Evolutionary conservation across 1,139 yeast genomes (phyloP), one percentile per base, ranked within the genome.

Genomic region (Saccharomyces hybrid): DNA sequence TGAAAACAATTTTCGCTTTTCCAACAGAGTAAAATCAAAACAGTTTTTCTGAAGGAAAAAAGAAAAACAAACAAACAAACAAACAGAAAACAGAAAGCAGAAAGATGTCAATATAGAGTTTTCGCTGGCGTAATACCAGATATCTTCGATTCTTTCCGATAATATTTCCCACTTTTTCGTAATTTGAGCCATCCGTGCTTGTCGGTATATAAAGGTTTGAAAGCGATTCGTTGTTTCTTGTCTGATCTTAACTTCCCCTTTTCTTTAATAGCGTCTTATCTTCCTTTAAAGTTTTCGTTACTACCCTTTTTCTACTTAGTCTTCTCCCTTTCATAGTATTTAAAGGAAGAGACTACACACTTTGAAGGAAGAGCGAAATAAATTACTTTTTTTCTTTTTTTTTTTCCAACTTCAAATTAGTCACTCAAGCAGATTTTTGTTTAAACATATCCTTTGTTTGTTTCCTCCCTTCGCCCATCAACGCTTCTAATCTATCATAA

Each of bases 271-370:
- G 25, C 26, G n/a, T 38, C 44, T 38, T 38, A 38, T 38, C 44
- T 16, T 38, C 44, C 6, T 11, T 38, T 38, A 38, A 5, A 38
- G 44, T 38, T 38, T 38, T 23, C 16, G n/a, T 9, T 38, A 38
- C 25, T 38, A 19, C 44, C 44, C 48, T 46, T 26, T 46, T 46
- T n/a, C 23, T 25, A 46, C 13, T 44, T 23, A 26, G 6, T 25
- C 47, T 44, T 26, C 14, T 27, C 13, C 27, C 29, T 23, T 41
- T 38, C 7, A 38, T 11, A 38, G 25, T 38, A 38, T 38, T 38
- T 38, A 38, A 38, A 38, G 44, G 44, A 38, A 38, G 44, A 38
- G n/a, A 16, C 44, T 38, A 38, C 44, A 38, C 44, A 38, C 44
- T 38, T 38, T 38, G 44, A 38, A 38, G 44, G 44, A 19, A 38